phyloP scores from a whole-genome alignment of 2,329 filamentous ascomycete genomes.

The Orbilia javanica region DNA sequence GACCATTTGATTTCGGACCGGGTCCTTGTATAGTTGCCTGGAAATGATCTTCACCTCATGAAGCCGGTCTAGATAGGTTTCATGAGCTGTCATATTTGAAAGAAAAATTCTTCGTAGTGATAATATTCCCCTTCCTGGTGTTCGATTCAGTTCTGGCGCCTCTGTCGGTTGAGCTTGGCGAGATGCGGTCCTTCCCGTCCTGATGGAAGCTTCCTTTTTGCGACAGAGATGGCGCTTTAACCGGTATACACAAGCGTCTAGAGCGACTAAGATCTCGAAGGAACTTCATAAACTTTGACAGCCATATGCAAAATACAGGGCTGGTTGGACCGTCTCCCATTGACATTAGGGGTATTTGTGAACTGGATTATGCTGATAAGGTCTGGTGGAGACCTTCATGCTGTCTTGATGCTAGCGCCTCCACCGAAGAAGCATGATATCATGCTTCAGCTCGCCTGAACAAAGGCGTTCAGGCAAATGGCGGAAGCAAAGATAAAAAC shows the following conservation, averaged over 20 bases:
- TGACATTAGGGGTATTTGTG: not conserved
- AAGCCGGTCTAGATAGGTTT: conserved; percentile 23
- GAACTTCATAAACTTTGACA: conserved; percentile 1
- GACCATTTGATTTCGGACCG: not conserved
- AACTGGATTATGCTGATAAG: conserved; percentile 13
- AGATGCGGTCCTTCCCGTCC: conserved; percentile 46
- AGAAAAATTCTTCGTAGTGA: conserved; percentile 14
- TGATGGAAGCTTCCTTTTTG: conserved; percentile 49
- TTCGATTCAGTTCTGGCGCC: conserved; percentile 45
- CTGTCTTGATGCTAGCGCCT: not conserved
- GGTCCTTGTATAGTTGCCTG: conserved; percentile 20
- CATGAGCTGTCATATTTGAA: conserved; percentile 38
- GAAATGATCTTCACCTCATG: not conserved
- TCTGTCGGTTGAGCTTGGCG: conserved; percentile 51
- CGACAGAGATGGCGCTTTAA: conserved; percentile 47
- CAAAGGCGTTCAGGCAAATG: conserved; percentile 4
- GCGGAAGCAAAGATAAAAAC: conserved; percentile 3
- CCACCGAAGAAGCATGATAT: not conserved
- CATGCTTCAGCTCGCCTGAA: not conserved
- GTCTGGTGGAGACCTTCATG: conserved; percentile 8
- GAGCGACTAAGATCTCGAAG: conserved; percentile 22
- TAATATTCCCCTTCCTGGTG: conserved; percentile 34
- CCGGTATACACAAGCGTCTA: conserved; percentile 45
- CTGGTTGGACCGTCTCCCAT: too few species aligned
- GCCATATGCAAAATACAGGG: not conserved